Base-by-base conservation (phyloP, 2,329 filamentous ascomycete species). In the Cladosporium cucumerinum region DNA sequence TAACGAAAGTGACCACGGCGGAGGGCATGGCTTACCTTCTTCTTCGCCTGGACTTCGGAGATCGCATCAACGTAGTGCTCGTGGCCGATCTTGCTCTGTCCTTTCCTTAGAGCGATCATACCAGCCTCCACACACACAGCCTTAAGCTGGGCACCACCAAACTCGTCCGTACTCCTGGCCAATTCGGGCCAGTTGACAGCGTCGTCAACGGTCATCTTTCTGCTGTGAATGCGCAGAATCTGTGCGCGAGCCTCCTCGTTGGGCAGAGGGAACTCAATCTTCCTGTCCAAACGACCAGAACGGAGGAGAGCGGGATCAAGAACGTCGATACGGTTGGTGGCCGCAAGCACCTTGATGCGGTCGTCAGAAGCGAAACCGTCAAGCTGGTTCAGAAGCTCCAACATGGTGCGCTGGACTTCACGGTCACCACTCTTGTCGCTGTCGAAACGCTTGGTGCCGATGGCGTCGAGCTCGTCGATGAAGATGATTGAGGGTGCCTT, bases 391-490 rank as follows among this genome's bases (percentile, higher is more conserved):
- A 99, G 87, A 66, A 99, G 84, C 79, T 99, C 95, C 81, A 99
- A 82, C 95, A 99, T 99, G 57, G 95, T 99, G 74, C 95, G 89
- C 82, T 99, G 95, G 61, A 99, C 95, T 80, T 99, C 95, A 0
- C 93, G 97, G 77, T 99, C 95, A 75, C 95, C 95, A 61, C 93
- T 93, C 23, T 92, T 96, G 65, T 91, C 96, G 28, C 94, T 94
- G 77, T 99, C 95, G 62, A 99, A 94, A 80, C 95, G 91, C 66
- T 93, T 97, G 36, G 93, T 97, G 69, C 95, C 95, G 79, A 99
- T 99, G 72, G 92, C 96, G 83, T 99, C 95, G 79, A 99, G 98
- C 80, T 99, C 95, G 79, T 99, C 95, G 95, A 99, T 99, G 84
- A 99, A 99, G 79, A 99, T 99, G 79, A 99, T 99, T 65, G 95